phyloP scores from a whole-genome alignment of 768 basidiomycete genomes.

The Phlegmacium glaucopus region DNA sequence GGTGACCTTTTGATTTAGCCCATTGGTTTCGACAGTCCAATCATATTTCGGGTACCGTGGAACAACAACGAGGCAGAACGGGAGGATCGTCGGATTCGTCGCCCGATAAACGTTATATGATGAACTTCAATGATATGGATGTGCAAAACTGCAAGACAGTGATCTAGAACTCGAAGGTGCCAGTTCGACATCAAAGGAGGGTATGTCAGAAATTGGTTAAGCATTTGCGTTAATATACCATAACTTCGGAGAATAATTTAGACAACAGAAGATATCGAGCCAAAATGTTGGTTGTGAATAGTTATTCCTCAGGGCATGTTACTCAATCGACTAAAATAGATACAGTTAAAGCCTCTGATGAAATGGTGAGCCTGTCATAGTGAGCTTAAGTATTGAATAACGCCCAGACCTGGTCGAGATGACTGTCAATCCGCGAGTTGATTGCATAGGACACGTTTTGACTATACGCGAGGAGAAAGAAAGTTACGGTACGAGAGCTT shows the following conservation, averaged over 20 bases:
- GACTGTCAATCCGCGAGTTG: background rate
- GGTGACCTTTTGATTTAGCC: background rate
- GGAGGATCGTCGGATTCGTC: too few relatives aligned
- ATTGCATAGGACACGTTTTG: background rate
- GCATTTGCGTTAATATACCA: background rate
- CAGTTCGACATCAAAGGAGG: too few relatives aligned
- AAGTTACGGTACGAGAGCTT: background rate
- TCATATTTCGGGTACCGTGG: too few relatives aligned
- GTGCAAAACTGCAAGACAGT: too few relatives aligned
- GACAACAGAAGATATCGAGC: conserved; percentile 7
- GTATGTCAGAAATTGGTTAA: too few relatives aligned
- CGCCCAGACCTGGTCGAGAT: conserved; percentile 8
- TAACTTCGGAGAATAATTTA: conserved; percentile 16
- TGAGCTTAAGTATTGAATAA: conserved; percentile 8
- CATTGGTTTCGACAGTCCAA: too few relatives aligned
- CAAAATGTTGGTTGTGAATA: conserved; percentile 8
- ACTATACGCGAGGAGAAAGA: background rate
- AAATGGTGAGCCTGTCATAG: background rate
- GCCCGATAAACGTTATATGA: too few relatives aligned
- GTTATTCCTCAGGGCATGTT: conserved; percentile 16
- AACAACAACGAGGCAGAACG: too few relatives aligned
- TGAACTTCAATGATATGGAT: too few relatives aligned
- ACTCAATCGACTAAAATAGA: conserved; percentile 15
- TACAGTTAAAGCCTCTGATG: conserved; percentile 2
- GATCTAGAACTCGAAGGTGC: too few relatives aligned